Base-by-base conservation (phyloP, 192 early-diverging fungal genomes). In the Spizellomyces punctatus region DNA sequence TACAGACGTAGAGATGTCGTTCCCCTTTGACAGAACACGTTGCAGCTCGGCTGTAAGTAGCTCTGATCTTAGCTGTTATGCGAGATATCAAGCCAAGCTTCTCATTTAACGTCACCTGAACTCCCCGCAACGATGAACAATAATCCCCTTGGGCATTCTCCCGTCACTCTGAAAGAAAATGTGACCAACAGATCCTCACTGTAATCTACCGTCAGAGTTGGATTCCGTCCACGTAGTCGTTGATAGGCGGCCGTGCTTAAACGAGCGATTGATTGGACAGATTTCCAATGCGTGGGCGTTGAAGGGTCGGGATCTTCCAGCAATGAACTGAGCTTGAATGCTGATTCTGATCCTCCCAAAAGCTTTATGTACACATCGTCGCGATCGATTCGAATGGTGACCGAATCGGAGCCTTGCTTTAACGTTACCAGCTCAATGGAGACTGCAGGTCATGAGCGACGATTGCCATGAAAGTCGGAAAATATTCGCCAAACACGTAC, bases 201-300 rank as follows among this genome's bases (percentile, higher is more conserved):
- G 46, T 57, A 72, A 64, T 72, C 71, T 19, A 72, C 60, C 27
- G 71, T 72, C 62, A 72, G 27, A 14, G 60, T 72, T 46, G 61
- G 43, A 19, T 72, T 60, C 22, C 71, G 61, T 36, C 52, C 49
- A 17, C 49, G n/a, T 63, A 72, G 41, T 36, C 71, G 19, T 5
- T 72, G 19, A n/a, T n/a, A 56, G 47, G 60, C 46, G 10, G 71
- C 71, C 0, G 21, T 63, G 71, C 71, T 72, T n/a, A 57, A 36
- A 47, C 71, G 61, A 49, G 71, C 62, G 6, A 64, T 46, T 10
- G 71, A 52, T 44, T 72, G 71, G 4, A 72, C 60, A 10, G 71
- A 72, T 56, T 64, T 63, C 71, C 71, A 72, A 22, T 71, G 69
- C 17, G 69, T 71, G 6, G 61, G 60, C 0, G 61, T 56, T 8